Base-by-base conservation (phyloP, 2,329 filamentous ascomycete genomes). In the Corinectria fuckeliana region DNA sequence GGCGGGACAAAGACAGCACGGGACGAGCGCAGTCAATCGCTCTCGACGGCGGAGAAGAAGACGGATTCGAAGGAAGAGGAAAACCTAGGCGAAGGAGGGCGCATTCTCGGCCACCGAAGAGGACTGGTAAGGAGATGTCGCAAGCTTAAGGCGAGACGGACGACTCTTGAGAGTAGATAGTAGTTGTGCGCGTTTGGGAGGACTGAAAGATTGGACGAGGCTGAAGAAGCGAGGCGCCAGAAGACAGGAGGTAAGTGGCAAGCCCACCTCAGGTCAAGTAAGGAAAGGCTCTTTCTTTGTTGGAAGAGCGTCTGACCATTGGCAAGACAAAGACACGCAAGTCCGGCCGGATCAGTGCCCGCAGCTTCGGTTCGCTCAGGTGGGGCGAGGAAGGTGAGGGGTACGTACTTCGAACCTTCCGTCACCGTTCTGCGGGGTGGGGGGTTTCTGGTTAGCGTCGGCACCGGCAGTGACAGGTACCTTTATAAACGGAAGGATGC, bases 391-490 rank as follows among this genome's bases (percentile, higher is more conserved):
- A 10, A 18, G 25, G 25, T 44, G 30, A 20, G 30, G 45, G 42
- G 42, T 45, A 49, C 45, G 45, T 49, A 49, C 45, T 28, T 36
- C 7, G n/a, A 11, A 9, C 5, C n/a, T 16, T 26, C 38, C 23
- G n/a, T 18, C 23, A 30, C 36, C 18, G 10, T 13, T 18, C 34
- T 50, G 36, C 45, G 41, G 36, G 45, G 8, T 8, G 26, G 8
- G 2, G 3, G 45, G 21, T 20, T 45, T 45, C 50, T 55, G 42
- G 50, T 54, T 60, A 51, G 57, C 47, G 52, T 51, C 45, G 39
- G 57, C 57, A 60, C 57, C 45, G 39, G 57, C 57, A 60, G 25
- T 39, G 36, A 13, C 23, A 50, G 47, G 48, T 23, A 47, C n/a
- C n/a, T n/a, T n/a, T n/a, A n/a, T n/a, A n/a, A n/a, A n/a, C n/a